Percentiles rank a stretch among this genome's conserved stretches.
These are phyloP conservation scores for Chlamydomonas sp. DNA, from an alignment of 139 green algal species.

Conservation along the genomic window DNA sequence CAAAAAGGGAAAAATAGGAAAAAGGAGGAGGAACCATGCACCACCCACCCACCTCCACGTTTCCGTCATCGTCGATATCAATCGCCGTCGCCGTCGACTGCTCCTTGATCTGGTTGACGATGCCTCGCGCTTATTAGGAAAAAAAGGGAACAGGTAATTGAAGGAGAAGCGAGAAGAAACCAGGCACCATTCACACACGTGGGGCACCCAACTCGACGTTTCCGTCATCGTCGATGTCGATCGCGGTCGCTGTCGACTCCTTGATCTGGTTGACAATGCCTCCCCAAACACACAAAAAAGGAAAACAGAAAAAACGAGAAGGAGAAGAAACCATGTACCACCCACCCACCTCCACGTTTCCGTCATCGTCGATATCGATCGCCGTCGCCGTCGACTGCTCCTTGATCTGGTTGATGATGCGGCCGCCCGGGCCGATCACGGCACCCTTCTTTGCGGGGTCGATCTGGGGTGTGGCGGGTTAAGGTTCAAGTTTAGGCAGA, in stretches of 20 bases:
- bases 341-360: slow-evolving; percentile 32
- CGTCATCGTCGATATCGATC: slow-evolving; percentile 54
- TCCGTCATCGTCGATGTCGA: slow-evolving; percentile 54
- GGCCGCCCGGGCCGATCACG: slow-evolving; percentile 74
- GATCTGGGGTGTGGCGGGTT: no score
- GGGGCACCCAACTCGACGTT: slow-evolving; percentile 37
- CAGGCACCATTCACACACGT: background rate
- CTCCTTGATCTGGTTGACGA: slow-evolving; percentile 61
- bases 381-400: slow-evolving; percentile 42
- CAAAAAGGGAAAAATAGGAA: no score
- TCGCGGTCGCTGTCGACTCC: slow-evolving; percentile 42
- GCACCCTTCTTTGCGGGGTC: slow-evolving; percentile 48
- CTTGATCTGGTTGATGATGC: slow-evolving; percentile 61
- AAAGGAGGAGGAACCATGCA: no score
- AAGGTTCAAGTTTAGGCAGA: no score
- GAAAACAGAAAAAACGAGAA: no score
- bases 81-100: slow-evolving; percentile 43
- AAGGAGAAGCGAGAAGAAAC: no score
- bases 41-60: slow-evolving; percentile 39
- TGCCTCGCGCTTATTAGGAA: no score
- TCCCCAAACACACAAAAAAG: no score
- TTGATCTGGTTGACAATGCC: slow-evolving; percentile 62
- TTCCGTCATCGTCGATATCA: slow-evolving; percentile 45
- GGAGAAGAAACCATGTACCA: background rate
- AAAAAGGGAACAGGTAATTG: no score